These are phyloP conservation scores for Acanthamoeba castellanii DNA, from an alignment of 208 protist species.

Conservation along the genomic window DNA sequence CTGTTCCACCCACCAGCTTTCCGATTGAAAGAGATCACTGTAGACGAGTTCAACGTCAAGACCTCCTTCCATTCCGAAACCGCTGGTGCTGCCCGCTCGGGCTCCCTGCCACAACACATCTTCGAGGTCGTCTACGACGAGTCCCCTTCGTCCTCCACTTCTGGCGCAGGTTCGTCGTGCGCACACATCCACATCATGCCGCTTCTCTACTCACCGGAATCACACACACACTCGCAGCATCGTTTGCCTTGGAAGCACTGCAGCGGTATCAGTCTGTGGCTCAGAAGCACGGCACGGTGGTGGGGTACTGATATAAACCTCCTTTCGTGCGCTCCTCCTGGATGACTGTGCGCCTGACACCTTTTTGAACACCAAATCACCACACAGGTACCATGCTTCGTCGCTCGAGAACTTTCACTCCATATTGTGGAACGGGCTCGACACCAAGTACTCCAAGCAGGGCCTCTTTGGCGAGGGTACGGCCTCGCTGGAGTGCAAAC, in stretches of 20 bases:
- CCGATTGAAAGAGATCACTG: neutral
- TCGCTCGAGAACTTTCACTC: slow-evolving; percentile 71
- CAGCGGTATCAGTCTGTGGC: neutral
- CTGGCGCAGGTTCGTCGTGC: neutral
- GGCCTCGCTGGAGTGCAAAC: neutral
- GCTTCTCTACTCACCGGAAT: neutral
- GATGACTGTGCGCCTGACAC: neutral
- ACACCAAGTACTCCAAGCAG: slow-evolving; percentile 51
- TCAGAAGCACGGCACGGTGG: slow-evolving; percentile 11
- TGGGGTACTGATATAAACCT: neutral
- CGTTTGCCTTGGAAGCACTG: neutral
- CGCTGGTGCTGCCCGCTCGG: neutral
- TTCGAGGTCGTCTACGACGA: slow-evolving; percentile 19
- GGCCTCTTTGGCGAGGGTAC: slow-evolving; percentile 47
- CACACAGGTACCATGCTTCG: slow-evolving; percentile 22
- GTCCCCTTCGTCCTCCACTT: neutral
- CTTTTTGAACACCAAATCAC: neutral
- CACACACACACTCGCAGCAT: neutral
- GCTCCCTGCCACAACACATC: slow-evolving; percentile 47
- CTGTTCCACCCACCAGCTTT: slow-evolving; percentile 21
- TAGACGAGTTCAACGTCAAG: slow-evolving; percentile 47
- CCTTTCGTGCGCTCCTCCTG: neutral
- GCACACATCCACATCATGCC: neutral
- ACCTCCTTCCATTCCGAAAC: neutral
- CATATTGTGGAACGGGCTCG: slow-evolving; percentile 48